Evolutionary conservation across 2,329 filamentous ascomycete species (phyloP), one percentile per base, ranked within the genome.

Genomic region (Aureobasidium sp.): DNA sequence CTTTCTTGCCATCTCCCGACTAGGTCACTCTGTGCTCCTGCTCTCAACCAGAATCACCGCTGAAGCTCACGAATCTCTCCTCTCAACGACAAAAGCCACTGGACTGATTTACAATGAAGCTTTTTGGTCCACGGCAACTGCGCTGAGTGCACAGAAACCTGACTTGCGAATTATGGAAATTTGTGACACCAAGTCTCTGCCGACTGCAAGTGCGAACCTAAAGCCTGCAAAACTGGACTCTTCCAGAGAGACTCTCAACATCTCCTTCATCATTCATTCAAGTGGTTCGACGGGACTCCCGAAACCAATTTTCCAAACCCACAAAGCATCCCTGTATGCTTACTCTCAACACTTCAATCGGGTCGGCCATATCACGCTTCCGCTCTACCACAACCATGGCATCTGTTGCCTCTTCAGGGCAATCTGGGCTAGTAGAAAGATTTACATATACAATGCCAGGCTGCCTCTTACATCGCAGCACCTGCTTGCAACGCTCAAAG

Each of bases 261-360:
- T 72, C 58, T 70, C 66, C 5, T 75, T 69, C 73, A 78, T 76
- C 53, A 76, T 80, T 11, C 78, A 80, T 65, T 79, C 77, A 0
- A 76, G 74, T 29, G 83, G 84, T 3, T 84, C 81, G 0, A 86
- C 84, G 0, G 84, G 84, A 0, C 71, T 86, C 0, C 84, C 84
- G 0, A 87, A 86, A 64, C 83, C 84, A 0, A 84, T 87, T 44
- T 82, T 77, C 61, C 80, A 83, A 57, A 82, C 78, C 0, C 81
- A 86, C 53, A 68, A 70, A 8, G 75, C 77, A 2, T 75, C 75
- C 0, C 68, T 84, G 7, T 72, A 73, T n/a, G 81, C 80, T 48
- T 80, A 77, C 55, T 68, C 73, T 11, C 71, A 70, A 14, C 75
- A 76, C 27, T 75, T 77, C 66, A 72, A 73, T 3, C 71, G 82